Evolutionary conservation across 371 early-diverging fungal genomes (phyloP), one percentile per base, ranked within the genome.

Genomic region (Haplosporangium sp.): DNA sequence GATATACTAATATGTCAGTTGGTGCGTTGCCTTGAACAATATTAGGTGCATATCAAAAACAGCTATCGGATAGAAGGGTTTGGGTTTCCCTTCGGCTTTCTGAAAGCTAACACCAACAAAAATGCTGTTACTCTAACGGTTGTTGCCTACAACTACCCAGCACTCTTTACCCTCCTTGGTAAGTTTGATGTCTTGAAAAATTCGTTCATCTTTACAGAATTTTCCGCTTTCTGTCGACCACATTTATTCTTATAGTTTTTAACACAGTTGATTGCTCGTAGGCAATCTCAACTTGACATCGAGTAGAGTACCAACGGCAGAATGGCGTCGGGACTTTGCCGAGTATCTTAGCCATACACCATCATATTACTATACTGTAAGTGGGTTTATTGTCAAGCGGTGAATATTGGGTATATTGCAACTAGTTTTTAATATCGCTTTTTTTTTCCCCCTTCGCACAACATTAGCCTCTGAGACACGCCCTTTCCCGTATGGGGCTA

Each of bases 71-170:
- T 83, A 11, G 79, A 73, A 36, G 87, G 84, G 0, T 76, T 77
- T n/a, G 92, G 92, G n/a, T 84, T 85, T 46, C 89, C 92, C 1
- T 92, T 92, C 67, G 93, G 92, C 6, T 89, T 89, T 36, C 67
- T 93, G 29, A 87, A 89, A 59, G 86, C 87, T 40, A 89, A 87
- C 68, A 80, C 85, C 1, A 80, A 84, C 36, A 83, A 86, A 53
- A 87, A 84, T 2, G 85, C 86, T 5, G 93, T 93, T 42, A 89
- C 89, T 20, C 60, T 93, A 67, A 92, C 89, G 37, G 79, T 91
- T 2, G 76, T 91, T 50, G 91, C 93, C 0, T 92, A 92, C 73
- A 91, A 92, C 69, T 93, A 86, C 61, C 88, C 90, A 3, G 83
- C 82, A 40, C 81, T 92, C 9, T 93, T 92, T 69, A 86, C 84